Conservation (phyloP, 148 eudicot species). For the Nyssa sinensis region DNA sequence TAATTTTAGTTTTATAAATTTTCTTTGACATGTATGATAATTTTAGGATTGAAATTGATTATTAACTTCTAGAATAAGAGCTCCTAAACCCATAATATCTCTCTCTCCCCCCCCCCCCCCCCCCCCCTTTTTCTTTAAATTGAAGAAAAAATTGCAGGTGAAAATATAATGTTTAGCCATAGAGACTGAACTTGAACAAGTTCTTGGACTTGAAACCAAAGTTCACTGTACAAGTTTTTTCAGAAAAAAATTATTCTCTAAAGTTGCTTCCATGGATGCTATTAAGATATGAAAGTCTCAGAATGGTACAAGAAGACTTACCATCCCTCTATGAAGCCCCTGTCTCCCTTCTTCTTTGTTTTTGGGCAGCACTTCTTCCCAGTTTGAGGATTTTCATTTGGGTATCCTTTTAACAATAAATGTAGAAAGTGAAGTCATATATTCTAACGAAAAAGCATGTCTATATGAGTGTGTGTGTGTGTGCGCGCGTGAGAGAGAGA, state of each 20-base stretch:
- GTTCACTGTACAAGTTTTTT: neutral
- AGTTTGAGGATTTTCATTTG: constrained; percentile 39
- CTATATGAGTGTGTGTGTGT: neutral
- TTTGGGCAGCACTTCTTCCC: constrained; percentile 28
- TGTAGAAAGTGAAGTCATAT: neutral
- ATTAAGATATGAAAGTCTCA: too few species aligned
- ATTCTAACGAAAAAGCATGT: neutral
- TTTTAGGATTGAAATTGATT: too few species aligned
- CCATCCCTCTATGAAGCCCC: constrained; percentile 85
- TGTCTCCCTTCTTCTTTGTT: constrained; percentile 55
- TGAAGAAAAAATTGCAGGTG: too few species aligned
- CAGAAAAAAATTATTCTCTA: neutral
- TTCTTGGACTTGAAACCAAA: too few species aligned
- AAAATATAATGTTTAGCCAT: too few species aligned
- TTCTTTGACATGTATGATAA: too few species aligned
- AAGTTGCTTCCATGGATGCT: neutral
- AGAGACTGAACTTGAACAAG: too few species aligned
- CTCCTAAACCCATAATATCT: too few species aligned
- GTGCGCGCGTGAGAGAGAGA: neutral
- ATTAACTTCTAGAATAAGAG: too few species aligned
- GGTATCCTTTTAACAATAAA: constrained; percentile 46
- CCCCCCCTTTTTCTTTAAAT: too few species aligned
- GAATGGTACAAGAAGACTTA: constrained; percentile 26
- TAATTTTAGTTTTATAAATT: too few species aligned
- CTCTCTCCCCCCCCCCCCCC: too few species aligned